Evolutionary conservation across 2,329 filamentous ascomycete species (phyloP).

Genomic region (Cryphonectria naterciae): DNA sequence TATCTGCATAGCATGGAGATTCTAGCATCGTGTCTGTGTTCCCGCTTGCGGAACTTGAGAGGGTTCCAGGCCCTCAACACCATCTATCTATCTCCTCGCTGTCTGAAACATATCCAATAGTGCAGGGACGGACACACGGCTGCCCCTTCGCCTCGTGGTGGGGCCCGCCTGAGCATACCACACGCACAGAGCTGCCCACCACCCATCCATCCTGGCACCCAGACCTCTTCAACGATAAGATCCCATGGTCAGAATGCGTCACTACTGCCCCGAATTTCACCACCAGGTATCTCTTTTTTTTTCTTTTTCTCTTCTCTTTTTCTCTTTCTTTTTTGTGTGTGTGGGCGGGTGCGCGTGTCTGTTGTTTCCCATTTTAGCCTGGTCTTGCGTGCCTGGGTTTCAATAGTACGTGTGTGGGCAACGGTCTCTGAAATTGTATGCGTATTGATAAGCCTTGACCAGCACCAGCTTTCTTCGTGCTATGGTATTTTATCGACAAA

Average conservation of each 20-base stretch:
- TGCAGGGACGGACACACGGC: not conserved
- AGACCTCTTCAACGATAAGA: not conserved
- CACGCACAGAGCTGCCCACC: not conserved
- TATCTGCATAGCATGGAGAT: too few relatives aligned
- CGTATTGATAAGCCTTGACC: not conserved
- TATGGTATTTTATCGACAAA: not conserved
- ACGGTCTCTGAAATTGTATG: not conserved
- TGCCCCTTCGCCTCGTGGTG: conserved; percentile 5
- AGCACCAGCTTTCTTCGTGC: not conserved
- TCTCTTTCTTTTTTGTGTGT: not conserved
- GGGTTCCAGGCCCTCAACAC: not conserved
- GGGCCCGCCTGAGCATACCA: not conserved
- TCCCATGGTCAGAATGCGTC: conserved; percentile 11
- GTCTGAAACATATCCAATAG: conserved; percentile 10
- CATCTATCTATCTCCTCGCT: not conserved
- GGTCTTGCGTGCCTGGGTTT: not conserved
- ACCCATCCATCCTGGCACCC: not conserved
- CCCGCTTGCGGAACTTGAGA: not conserved
- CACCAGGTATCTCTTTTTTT: not conserved
- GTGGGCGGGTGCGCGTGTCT: too few relatives aligned
- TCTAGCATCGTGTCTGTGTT: not conserved
- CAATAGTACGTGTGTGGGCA: not conserved
- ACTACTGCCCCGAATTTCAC: not conserved
- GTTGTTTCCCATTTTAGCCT: not conserved
- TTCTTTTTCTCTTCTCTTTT: not conserved